These are phyloP conservation scores for Zea luxurians DNA, from an alignment of 176 grass and related monocot genomes.

Conservation along the genomic window DNA sequence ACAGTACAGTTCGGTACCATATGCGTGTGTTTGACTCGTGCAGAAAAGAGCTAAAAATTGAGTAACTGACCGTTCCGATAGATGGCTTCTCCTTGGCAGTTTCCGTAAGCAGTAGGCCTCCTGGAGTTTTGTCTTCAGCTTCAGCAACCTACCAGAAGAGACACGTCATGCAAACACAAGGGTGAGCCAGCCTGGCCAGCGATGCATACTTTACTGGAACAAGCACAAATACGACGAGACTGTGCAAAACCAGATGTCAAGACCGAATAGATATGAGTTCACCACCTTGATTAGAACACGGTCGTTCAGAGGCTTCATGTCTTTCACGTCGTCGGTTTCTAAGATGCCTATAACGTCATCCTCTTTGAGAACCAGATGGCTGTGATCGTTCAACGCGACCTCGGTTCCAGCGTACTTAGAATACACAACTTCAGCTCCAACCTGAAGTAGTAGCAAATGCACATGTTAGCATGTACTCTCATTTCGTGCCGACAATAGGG, in stretches of 20 bases:
- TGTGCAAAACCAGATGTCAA: not conserved
- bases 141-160: constrained; percentile 55
- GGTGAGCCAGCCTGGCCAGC: not conserved
- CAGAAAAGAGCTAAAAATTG: not conserved
- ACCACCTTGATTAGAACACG: constrained; percentile 69
- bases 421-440: constrained; percentile 67
- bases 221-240: too few relatives aligned
- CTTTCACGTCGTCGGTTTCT: constrained; percentile 70
- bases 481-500: not conserved
- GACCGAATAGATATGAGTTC: not conserved
- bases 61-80: constrained; percentile 62
- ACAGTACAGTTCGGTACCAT: not conserved
- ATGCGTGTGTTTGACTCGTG: not conserved
- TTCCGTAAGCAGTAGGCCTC: constrained; percentile 67
- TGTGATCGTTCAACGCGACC: constrained; percentile 72
- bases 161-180: constrained; percentile 2
- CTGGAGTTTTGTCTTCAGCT: constrained; percentile 75
- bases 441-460: constrained; percentile 39
- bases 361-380: constrained; percentile 80
- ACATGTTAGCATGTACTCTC: not conserved
- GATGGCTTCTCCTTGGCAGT: constrained; percentile 78
- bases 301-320: constrained; percentile 75
- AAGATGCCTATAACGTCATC: constrained; percentile 83
- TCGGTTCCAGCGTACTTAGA: constrained; percentile 86
- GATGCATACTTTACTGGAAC: too few relatives aligned